Conservation (phyloP, 352 stramenopile genomes). For the Globisporangium recalcitrans region DNA sequence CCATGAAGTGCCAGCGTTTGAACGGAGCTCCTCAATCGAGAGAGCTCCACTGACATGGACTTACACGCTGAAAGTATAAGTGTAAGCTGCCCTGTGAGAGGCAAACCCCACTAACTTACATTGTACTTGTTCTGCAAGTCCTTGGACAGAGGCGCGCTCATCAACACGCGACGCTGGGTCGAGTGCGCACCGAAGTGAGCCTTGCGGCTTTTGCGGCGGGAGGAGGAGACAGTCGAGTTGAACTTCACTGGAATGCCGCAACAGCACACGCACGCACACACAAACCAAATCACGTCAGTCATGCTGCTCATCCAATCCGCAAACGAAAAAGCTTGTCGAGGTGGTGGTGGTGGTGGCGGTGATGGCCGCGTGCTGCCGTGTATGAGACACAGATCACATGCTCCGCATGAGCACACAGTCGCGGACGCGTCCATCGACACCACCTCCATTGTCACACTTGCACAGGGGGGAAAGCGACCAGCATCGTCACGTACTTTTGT, state of each 20-base stretch:
- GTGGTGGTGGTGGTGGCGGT: not conserved
- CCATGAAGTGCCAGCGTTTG: slow-evolving; percentile 84
- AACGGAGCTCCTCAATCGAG: not conserved
- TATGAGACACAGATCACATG: too few relatives aligned
- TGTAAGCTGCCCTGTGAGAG: slow-evolving; percentile 26
- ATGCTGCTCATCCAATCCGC: not conserved
- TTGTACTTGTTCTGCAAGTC: slow-evolving; percentile 99
- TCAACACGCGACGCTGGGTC: slow-evolving; percentile 93
- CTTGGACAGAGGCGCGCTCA: slow-evolving; percentile 98
- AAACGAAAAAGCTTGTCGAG: not conserved
- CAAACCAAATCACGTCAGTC: not conserved
- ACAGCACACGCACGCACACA: not conserved
- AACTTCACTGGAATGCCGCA: slow-evolving; percentile 82
- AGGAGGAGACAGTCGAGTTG: slow-evolving; percentile 92
- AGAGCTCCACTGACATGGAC: slow-evolving; percentile 70
- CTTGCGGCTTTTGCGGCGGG: slow-evolving; percentile 98
- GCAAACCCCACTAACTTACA: slow-evolving; percentile 84
- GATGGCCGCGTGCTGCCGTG: too few relatives aligned
- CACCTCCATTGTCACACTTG: not conserved
- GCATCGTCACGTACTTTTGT: slow-evolving; percentile 62
- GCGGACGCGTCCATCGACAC: not conserved
- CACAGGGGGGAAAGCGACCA: not conserved
- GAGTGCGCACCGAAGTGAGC: slow-evolving; percentile 98
- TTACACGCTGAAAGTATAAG: slow-evolving; percentile 86
- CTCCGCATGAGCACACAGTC: not conserved